phyloP scores from a whole-genome alignment of 768 basidiomycete genomes.

The Boletus sp. region DNA sequence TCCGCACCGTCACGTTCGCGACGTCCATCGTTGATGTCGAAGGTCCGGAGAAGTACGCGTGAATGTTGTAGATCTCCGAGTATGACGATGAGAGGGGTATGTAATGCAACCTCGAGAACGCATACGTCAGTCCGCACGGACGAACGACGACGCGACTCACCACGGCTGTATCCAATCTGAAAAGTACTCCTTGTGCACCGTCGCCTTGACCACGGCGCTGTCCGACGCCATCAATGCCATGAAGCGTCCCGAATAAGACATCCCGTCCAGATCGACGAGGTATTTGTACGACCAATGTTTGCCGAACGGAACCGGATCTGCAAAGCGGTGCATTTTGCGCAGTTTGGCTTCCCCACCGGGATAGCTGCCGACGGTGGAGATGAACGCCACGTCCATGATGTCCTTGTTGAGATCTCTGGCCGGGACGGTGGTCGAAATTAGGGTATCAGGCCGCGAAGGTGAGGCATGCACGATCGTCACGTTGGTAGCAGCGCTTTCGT shows the following conservation, averaged over 20 bases:
- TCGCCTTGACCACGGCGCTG: slow-evolving; percentile 86
- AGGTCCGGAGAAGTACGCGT: slow-evolving; percentile 90
- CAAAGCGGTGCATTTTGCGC: slow-evolving; percentile 63
- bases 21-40: slow-evolving; percentile 55
- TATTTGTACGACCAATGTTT: slow-evolving; percentile 94
- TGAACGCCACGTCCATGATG: slow-evolving; percentile 87
- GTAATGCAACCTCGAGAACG: slow-evolving; percentile 74
- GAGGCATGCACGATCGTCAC: slow-evolving; percentile 70
- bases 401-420: slow-evolving; percentile 65
- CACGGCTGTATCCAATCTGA: slow-evolving; percentile 93
- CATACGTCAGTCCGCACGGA: slow-evolving; percentile 16
- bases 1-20: slow-evolving; percentile 47
- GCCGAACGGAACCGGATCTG: slow-evolving; percentile 75
- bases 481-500: slow-evolving; percentile 44
- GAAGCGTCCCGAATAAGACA: slow-evolving; percentile 92
- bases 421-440: slow-evolving; percentile 61
- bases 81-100: slow-evolving; percentile 89
- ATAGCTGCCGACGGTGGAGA: slow-evolving; percentile 72
- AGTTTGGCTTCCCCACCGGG: slow-evolving; percentile 75
- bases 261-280: slow-evolving; percentile 89
- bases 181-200: slow-evolving; percentile 89
- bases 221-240: slow-evolving; percentile 84
- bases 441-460: slow-evolving; percentile 55
- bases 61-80: slow-evolving; percentile 90
- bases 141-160: slow-evolving; percentile 28